These are phyloP conservation scores for Botrytis hyacinthi DNA, from an alignment of 2,329 filamentous ascomycete species.

Conservation along the genomic window DNA sequence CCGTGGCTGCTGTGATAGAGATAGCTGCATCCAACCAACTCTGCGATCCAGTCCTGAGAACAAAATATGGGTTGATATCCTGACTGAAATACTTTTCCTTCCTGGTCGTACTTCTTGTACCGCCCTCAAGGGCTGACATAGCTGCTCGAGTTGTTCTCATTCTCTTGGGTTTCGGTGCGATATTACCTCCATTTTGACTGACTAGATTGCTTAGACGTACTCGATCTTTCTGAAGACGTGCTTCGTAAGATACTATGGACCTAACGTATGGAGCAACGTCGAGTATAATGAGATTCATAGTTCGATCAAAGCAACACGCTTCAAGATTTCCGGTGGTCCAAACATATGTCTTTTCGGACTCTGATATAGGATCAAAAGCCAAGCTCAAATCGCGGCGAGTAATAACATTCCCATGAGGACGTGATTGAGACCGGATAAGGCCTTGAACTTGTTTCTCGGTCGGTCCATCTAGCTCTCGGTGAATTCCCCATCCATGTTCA, in stretches of 20 bases:
- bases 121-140: constrained; percentile 74
- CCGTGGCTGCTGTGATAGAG: not conserved
- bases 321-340: constrained; percentile 49
- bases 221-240: constrained; percentile 66
- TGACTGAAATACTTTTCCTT: constrained; percentile 70
- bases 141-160: constrained; percentile 71
- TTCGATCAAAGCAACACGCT: constrained; percentile 75
- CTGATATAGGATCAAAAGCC: constrained; percentile 61
- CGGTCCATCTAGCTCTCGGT: constrained; percentile 27
- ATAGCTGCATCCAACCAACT: constrained; percentile 33
- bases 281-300: constrained; percentile 60
- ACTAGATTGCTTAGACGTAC: constrained; percentile 60
- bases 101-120: constrained; percentile 63
- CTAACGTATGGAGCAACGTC: constrained; percentile 93
- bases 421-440: constrained; percentile 28
- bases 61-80: constrained; percentile 56
- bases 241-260: constrained; percentile 75
- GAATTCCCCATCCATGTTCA: constrained; percentile 29
- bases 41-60: constrained; percentile 60
- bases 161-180: constrained; percentile 48
- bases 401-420: constrained; percentile 36
- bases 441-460: constrained; percentile 31
- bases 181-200: constrained; percentile 56
- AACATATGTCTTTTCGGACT: constrained; percentile 45
- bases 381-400: constrained; percentile 53